Evolutionary conservation across 768 basidiomycete species (phyloP).

Genomic region (Rhodotorula taiwanensis): DNA sequence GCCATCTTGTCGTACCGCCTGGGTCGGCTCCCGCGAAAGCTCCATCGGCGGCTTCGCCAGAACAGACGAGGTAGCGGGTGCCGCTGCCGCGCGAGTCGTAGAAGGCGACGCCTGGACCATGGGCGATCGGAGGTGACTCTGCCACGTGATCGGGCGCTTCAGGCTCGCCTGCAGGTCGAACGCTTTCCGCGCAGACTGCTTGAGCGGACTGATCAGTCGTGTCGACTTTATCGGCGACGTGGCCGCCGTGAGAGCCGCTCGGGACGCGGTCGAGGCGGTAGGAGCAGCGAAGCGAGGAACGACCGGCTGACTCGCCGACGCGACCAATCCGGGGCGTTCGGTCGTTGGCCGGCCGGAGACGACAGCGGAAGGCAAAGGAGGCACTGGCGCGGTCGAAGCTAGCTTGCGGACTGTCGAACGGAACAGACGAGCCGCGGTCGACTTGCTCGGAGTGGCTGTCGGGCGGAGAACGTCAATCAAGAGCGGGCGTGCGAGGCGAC

Average conservation of each 20-base stretch:
- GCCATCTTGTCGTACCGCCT: too few species aligned
- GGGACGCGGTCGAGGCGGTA: constrained; percentile 17
- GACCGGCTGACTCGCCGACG: too few species aligned
- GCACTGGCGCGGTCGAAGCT: neutral
- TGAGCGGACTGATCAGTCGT: neutral
- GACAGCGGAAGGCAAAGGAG: neutral
- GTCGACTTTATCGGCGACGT: neutral
- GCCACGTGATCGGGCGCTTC: constrained; percentile 17
- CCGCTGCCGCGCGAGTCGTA: neutral
- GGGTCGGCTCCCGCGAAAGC: too few species aligned
- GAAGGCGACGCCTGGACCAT: neutral
- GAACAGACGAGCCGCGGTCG: constrained; percentile 4
- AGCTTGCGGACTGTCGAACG: constrained; percentile 20
- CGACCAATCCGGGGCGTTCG: too few species aligned
- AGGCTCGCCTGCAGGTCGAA: constrained; percentile 26
- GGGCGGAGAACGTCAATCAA: neutral
- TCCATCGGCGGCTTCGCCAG: too few species aligned
- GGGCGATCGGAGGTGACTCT: neutral
- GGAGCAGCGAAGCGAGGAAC: constrained; percentile 20
- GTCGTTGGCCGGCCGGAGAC: too few species aligned
- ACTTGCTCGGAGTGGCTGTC: neutral
- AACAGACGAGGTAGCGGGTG: too few species aligned
- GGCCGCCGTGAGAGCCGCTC: neutral
- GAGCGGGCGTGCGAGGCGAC: fast-evolving
- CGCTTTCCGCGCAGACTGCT: constrained; percentile 13